A percentile compares a stretch with the other conserved stretches of the same genome.
These are phyloP conservation scores for Didymosphaeria variabile DNA, from an alignment of 2,329 filamentous ascomycete genomes.

Conservation along the genomic window DNA sequence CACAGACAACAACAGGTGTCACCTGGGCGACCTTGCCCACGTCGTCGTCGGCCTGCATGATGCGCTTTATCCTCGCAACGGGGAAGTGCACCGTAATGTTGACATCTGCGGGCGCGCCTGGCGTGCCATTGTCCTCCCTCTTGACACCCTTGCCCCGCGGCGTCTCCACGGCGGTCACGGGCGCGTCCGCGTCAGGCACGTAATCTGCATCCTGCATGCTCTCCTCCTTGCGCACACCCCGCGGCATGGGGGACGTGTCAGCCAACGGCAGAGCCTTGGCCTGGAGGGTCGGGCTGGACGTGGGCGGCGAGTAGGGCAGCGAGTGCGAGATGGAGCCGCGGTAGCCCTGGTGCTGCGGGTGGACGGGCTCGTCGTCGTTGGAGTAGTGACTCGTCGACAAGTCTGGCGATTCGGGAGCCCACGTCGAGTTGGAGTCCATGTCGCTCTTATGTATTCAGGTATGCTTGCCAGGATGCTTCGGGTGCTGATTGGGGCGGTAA, in stretches of 20 bases:
- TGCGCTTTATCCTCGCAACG: slow-evolving; percentile 95
- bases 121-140: slow-evolving; percentile 34
- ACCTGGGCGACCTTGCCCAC: slow-evolving; percentile 98
- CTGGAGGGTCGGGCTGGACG: slow-evolving; percentile 32
- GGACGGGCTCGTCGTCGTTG: slow-evolving; percentile 47
- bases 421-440: slow-evolving; percentile 43
- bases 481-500: slow-evolving; percentile 25
- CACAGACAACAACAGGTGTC: slow-evolving; percentile 89
- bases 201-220: slow-evolving; percentile 49
- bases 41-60: slow-evolving; percentile 99
- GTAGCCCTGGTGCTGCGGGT: slow-evolving; percentile 50
- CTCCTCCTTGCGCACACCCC: slow-evolving; percentile 35
- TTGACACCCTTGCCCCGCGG: slow-evolving; percentile 34
- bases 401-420: slow-evolving; percentile 54
- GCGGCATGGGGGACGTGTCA: slow-evolving; percentile 38
- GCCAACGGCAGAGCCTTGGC: slow-evolving; percentile 14
- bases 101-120: slow-evolving; percentile 61
- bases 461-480: slow-evolving; percentile 7
- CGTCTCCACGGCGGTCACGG: slow-evolving; percentile 24
- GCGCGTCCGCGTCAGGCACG: slow-evolving; percentile 39
- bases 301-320: slow-evolving; percentile 32
- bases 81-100: slow-evolving; percentile 95
- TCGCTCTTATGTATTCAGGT: slow-evolving; percentile 27
- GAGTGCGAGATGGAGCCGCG: slow-evolving; percentile 46
- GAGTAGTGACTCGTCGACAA: slow-evolving; percentile 59